Base-by-base conservation (phyloP, 192 early-diverging fungal genomes). In the Entomortierella lignicola region DNA sequence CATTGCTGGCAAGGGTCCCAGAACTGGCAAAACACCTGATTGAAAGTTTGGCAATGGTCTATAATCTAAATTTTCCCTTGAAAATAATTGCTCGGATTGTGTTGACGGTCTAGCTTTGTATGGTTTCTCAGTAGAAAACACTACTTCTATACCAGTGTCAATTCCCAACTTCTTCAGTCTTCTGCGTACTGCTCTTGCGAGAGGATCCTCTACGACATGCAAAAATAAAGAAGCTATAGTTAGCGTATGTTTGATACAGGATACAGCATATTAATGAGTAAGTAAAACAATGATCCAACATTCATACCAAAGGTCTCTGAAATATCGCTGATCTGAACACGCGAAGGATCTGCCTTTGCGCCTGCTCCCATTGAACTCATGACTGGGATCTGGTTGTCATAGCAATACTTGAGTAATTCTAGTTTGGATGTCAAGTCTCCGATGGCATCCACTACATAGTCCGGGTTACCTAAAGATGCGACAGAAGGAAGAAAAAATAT, bases 291-390 rank as follows among this genome's bases (percentile, higher is more conserved):
- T 57, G 37, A 12, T 56, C 4, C 12, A 26, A 13, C 17, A 30
- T 17, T 57, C 58, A 71, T 82, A 92, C 91, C 91, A 75, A 92
- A 91, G 0, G 97, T 98, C 34, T 96, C 91, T 52, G 92, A 89
- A 61, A 99, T 97, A 81, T 99, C 98, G 27, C 95, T 93, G 63
- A 99, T 94, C 80, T 97, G 98, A 47, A 99, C 92, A 20, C 95
- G 89, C 21, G 97, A 96, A 23, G 97, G 93, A 81, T 99, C 97
- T 1, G 94, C 88, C 81, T 99, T 99, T 39, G 94, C 95, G n/a
- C 98, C 97, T 0, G 97, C 94, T 8, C 95, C 95, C 95, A 98
- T 97, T 12, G 97, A 93, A 53, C 94, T 94, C 29, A 99, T 94
- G 12, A 98, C 92, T 32, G 77, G 84, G 17, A 98, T 74, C 1